A percentile compares a stretch with the other conserved stretches of the same genome.
Evolutionary conservation across 2,329 filamentous ascomycete species (phyloP).

Genomic region (Cladosporium sp.): DNA sequence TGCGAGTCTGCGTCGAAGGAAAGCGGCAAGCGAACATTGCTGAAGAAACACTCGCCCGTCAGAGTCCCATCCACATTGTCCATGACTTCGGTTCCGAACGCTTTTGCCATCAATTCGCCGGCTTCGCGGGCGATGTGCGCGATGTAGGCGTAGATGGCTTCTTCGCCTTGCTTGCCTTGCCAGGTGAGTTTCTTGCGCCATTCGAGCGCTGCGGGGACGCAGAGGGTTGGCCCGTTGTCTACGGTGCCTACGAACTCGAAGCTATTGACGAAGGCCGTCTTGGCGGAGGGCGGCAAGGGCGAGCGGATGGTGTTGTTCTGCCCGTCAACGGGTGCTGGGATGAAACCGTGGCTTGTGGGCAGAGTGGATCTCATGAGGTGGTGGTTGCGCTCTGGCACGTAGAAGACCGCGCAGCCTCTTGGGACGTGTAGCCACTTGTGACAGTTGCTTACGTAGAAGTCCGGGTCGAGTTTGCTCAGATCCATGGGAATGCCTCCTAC

Average conservation of each 20-base stretch:
- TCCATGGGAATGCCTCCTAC: slow-evolving; percentile 74
- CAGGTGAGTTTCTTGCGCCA: slow-evolving; percentile 55
- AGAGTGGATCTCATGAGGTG: slow-evolving; percentile 66
- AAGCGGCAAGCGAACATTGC: slow-evolving; percentile 70
- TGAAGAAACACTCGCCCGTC: slow-evolving; percentile 59
- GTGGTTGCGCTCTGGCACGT: slow-evolving; percentile 74
- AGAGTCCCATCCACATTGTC: slow-evolving; percentile 61
- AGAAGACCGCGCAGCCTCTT: slow-evolving; percentile 73
- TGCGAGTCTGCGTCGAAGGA: slow-evolving; percentile 33
- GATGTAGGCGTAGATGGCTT: slow-evolving; percentile 60
- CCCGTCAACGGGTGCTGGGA: slow-evolving; percentile 36
- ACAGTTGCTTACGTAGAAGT: slow-evolving; percentile 83
- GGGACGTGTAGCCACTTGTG: slow-evolving; percentile 88
- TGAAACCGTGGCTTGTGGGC: slow-evolving; percentile 76
- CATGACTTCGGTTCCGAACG: slow-evolving; percentile 66
- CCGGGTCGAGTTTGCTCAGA: slow-evolving; percentile 61
- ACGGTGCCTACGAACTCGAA: slow-evolving; percentile 76
- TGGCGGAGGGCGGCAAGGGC: slow-evolving; percentile 40
- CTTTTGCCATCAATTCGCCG: slow-evolving; percentile 54
- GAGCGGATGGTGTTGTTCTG: slow-evolving; percentile 24
- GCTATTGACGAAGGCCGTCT: slow-evolving; percentile 59
- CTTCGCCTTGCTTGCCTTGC: slow-evolving; percentile 52
- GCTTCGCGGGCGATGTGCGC: slow-evolving; percentile 59
- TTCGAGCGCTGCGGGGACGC: slow-evolving; percentile 63
- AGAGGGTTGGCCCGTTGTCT: slow-evolving; percentile 68